These are phyloP conservation scores for Aspergillus hortae DNA, from an alignment of 2,329 filamentous ascomycete species.

Conservation along the genomic window DNA sequence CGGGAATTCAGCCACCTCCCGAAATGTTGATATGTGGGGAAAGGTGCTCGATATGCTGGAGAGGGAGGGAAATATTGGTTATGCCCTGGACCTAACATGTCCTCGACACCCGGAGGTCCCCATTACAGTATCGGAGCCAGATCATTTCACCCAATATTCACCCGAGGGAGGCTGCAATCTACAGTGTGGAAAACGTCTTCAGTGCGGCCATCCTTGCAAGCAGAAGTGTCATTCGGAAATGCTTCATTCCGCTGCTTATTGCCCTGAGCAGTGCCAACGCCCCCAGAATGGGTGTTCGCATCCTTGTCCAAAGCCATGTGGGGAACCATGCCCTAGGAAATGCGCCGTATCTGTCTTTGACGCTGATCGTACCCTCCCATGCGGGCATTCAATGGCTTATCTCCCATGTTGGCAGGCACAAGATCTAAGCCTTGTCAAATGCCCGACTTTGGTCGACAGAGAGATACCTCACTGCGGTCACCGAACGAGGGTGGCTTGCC, in stretches of 20 bases:
- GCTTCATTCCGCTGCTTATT: conserved; percentile 41
- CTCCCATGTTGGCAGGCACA: conserved; percentile 42
- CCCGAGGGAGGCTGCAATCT: conserved; percentile 62
- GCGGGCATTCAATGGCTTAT: conserved; percentile 26
- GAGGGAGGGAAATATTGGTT: conserved; percentile 47
- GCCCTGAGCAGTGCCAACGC: conserved; percentile 39
- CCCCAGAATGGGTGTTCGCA: conserved; percentile 39
- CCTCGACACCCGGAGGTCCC: conserved; percentile 55
- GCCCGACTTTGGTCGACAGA: conserved; percentile 46
- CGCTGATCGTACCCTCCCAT: conserved; percentile 12
- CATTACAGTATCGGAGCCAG: conserved; percentile 51
- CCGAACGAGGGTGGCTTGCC: conserved; percentile 49
- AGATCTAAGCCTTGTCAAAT: conserved; percentile 46
- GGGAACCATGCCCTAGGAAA: conserved; percentile 35
- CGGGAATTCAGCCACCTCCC: conserved; percentile 60
- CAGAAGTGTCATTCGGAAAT: conserved; percentile 44
- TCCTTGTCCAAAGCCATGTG: conserved; percentile 39
- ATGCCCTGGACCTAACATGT: conserved; percentile 54
- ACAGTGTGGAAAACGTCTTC: conserved; percentile 45
- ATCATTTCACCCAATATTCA: conserved; percentile 54
- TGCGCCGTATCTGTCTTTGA: conserved; percentile 24
- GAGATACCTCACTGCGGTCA: conserved; percentile 57
- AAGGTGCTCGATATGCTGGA: conserved; percentile 55
- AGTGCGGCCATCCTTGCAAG: conserved; percentile 46
- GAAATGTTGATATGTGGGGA: conserved; percentile 60